These are phyloP conservation scores for Glebionis coronaria DNA, from an alignment of 129 eudicot species.

Conservation along the genomic window DNA sequence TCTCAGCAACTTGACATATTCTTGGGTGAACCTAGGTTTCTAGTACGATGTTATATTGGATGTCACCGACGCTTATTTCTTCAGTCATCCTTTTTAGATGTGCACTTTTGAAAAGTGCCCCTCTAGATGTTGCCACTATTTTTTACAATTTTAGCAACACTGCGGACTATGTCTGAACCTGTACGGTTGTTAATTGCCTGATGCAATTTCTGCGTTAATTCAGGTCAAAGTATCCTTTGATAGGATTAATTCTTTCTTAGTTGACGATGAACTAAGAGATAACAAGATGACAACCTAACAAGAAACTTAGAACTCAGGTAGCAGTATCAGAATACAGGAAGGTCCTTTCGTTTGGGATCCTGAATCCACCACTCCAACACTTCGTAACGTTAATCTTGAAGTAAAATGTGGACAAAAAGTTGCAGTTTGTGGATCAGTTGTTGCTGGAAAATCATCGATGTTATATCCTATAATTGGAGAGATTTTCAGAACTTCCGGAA, in stretches of 20 bases:
- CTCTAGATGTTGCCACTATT: slow-evolving; percentile 55
- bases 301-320: slow-evolving; percentile 9
- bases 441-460: slow-evolving; percentile 68
- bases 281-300: too few species aligned
- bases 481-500: slow-evolving; percentile 48
- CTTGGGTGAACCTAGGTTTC: too few species aligned
- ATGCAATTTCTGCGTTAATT: slow-evolving; percentile 54
- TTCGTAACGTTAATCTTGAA: slow-evolving; percentile 34
- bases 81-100: slow-evolving; percentile 51
- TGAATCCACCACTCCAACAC: slow-evolving; percentile 20
- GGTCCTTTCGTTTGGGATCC: slow-evolving; percentile 52
- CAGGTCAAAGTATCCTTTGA: too few species aligned
- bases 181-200: slow-evolving; percentile 57
- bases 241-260: too few species aligned
- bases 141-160: too few species aligned
- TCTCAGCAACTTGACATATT: too few species aligned
- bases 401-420: slow-evolving; percentile 39
- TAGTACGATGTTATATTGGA: slow-evolving; percentile 54
- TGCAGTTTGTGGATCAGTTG: slow-evolving; percentile 66
- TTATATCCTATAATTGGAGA: slow-evolving; percentile 64
- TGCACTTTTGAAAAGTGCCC: slow-evolving; percentile 42
- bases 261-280: too few species aligned
- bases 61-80: slow-evolving; percentile 57
- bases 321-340: slow-evolving; percentile 28
- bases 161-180: slow-evolving; percentile 64